Base-by-base conservation (phyloP, 2,329 filamentous ascomycete genomes). In the Fusarium musae region DNA sequence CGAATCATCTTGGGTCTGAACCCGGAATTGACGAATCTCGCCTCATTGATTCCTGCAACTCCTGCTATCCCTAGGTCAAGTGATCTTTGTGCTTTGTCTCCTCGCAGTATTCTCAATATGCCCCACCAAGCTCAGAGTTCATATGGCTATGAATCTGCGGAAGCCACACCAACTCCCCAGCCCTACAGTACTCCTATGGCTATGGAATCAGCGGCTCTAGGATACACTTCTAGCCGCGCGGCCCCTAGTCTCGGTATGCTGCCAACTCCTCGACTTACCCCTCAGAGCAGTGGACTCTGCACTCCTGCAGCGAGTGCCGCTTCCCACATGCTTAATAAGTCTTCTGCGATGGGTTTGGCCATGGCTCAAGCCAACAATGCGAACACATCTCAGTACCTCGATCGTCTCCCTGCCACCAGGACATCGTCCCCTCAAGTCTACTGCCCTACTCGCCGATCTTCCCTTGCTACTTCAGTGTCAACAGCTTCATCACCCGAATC, bases 401-500 rank as follows among this genome's bases (percentile, higher is more conserved):
- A 91, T 65, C 86, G 87, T 72, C 88, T 88, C 83, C 85, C 86
- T 50, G 79, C 79, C 28, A 81, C 83, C 19, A 82, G 83, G 64
- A 84, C 83, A 8, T 86, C 87, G 8, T 90, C 90, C 26, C 89
- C 89, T 32, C 84, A 86, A 75, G 83, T 82, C 73, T 86, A 86
- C 75, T 78, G 75, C 56, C 83, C 84, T 5, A 82, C 84, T 42
- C 89, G 90, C 68, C 89, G 89, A 69, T 90, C 89, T 19, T 91
- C 90, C 21, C 86, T 91, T 68, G 89, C 89, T 79, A 90, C 87
- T 78, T 90, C 90, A 23, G 83, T 90, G 75, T 92, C 90, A 32
- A 88, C 88, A 36, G 87, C 87, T 39, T 92, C 90, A 66, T 92
- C 90, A 34, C 90, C 90, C 70, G 90, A 92, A 78, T 92, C 90